phyloP scores from a whole-genome alignment of 2,329 filamentous ascomycete species.

The Xylariaceae sp. region DNA sequence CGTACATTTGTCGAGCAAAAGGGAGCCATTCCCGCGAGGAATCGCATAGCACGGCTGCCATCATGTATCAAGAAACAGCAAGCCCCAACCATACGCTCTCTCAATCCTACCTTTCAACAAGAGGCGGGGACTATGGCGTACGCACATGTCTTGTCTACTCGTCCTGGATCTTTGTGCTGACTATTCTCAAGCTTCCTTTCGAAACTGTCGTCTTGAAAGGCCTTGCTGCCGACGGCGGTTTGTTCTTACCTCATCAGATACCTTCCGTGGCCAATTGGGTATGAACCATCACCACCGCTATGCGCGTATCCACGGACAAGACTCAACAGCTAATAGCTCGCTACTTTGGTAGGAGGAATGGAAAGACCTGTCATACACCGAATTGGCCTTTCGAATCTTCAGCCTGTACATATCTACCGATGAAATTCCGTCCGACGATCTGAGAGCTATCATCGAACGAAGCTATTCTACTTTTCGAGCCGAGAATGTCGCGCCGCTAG shows the following conservation, averaged over 20 bases:
- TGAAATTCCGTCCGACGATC: constrained; percentile 76
- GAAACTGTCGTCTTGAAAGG: constrained; percentile 89
- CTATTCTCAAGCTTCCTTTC: constrained; percentile 65
- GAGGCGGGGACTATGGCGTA: constrained; percentile 21
- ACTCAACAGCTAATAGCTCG: not conserved
- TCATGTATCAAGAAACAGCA: constrained; percentile 18
- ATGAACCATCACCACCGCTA: not conserved
- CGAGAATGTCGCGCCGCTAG: constrained; percentile 71
- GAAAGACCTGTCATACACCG: constrained; percentile 73
- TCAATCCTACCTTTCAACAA: constrained; percentile 20
- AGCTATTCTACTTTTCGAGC: constrained; percentile 89
- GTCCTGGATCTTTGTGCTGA: not conserved
- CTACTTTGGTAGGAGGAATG: constrained; percentile 54
- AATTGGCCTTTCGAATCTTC: constrained; percentile 80
- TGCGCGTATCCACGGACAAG: not conserved
- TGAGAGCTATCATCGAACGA: constrained; percentile 76
- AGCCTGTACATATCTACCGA: constrained; percentile 78
- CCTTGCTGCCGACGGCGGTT: constrained; percentile 77
- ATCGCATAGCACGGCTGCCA: not conserved
- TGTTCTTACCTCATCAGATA: constrained; percentile 83
- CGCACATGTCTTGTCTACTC: not conserved
- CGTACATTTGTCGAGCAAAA: not conserved
- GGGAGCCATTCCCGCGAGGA: not conserved
- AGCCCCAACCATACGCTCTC: constrained; percentile 14
- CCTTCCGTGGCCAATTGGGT: constrained; percentile 51